Evolutionary conservation across 768 basidiomycete species (phyloP).

Genomic region (Leccinum ochraceum): DNA sequence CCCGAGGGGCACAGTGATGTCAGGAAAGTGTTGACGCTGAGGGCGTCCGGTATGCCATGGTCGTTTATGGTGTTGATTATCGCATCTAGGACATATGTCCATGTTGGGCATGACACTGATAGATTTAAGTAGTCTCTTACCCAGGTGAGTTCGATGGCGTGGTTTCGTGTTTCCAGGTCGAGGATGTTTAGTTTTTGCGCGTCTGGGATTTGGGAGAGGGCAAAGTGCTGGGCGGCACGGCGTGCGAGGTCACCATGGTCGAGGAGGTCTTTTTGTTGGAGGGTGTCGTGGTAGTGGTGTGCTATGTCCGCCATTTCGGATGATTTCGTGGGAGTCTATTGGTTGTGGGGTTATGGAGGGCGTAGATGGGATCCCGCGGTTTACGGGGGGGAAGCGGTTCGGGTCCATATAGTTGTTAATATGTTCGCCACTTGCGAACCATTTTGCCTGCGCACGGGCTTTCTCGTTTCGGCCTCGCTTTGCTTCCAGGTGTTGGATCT

Average conservation of each 20-base stretch:
- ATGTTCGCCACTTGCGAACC: background rate
- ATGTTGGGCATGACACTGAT: no score
- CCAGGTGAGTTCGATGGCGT: no score
- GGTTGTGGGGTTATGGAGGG: constrained; percentile 7
- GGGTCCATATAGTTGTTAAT: constrained; percentile 24
- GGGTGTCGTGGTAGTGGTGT: constrained; percentile 4
- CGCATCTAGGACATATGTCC: no score
- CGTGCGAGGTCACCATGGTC: background rate
- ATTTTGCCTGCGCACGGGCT: background rate
- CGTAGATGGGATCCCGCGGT: constrained; percentile 21
- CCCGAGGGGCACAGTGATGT: no score
- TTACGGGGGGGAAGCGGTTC: background rate
- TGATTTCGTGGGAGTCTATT: constrained; percentile 1
- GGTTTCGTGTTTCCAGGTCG: no score
- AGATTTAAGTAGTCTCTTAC: no score
- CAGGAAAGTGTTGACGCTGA: no score
- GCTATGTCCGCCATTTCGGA: constrained; percentile 37
- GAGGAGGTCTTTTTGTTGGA: constrained; percentile 20
- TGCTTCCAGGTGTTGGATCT: background rate
- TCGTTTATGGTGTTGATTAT: no score
- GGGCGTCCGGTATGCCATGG: no score
- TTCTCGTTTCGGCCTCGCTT: background rate
- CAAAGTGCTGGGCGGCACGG: background rate
- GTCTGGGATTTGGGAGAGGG: background rate
- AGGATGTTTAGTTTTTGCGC: background rate